These are phyloP conservation scores for Candida golubevii DNA, from an alignment of 805 yeast genomes.

Conservation along the genomic window DNA sequence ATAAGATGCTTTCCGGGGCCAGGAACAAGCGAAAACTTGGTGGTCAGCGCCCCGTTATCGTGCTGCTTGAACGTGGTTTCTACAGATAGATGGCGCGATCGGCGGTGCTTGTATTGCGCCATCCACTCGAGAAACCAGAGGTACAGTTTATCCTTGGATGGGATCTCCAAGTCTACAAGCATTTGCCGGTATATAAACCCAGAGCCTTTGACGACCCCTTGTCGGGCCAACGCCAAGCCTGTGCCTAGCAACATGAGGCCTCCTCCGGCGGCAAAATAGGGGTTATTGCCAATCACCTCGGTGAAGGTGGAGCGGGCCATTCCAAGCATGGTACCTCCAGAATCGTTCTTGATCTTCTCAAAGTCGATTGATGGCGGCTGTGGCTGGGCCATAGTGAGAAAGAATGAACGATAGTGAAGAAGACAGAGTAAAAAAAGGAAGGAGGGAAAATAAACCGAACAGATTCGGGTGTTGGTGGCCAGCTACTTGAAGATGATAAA, in stretches of 20 bases:
- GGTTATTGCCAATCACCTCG: slow-evolving; percentile 64
- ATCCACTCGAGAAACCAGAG: slow-evolving; percentile 96
- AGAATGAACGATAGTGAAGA: no score
- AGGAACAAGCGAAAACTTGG: slow-evolving; percentile 88
- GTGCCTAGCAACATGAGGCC: slow-evolving; percentile 96
- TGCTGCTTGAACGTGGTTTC: slow-evolving; percentile 85
- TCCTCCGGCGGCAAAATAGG: slow-evolving; percentile 98
- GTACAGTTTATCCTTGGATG: slow-evolving; percentile 89
- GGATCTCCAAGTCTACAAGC: slow-evolving; percentile 88
- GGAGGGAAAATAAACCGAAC: no score
- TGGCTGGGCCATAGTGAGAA: slow-evolving; percentile 4
- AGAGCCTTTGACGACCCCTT: slow-evolving; percentile 59
- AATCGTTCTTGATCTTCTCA: slow-evolving; percentile 29
- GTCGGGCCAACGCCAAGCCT: slow-evolving; percentile 70
- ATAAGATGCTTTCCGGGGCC: slow-evolving; percentile 96
- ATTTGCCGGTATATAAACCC: slow-evolving; percentile 73
- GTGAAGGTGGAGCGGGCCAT: slow-evolving; percentile 39
- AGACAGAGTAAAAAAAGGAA: no score
- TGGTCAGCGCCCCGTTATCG: slow-evolving; percentile 85
- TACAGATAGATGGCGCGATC: slow-evolving; percentile 82
- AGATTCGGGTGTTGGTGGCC: no score
- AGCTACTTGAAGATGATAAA: no score
- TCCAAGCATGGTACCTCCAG: slow-evolving; percentile 37
- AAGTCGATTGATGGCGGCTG: slow-evolving; percentile 25
- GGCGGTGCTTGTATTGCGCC: slow-evolving; percentile 72